phyloP scores from a whole-genome alignment of 176 grass and related monocot genomes.

The Juncus inflexus region DNA sequence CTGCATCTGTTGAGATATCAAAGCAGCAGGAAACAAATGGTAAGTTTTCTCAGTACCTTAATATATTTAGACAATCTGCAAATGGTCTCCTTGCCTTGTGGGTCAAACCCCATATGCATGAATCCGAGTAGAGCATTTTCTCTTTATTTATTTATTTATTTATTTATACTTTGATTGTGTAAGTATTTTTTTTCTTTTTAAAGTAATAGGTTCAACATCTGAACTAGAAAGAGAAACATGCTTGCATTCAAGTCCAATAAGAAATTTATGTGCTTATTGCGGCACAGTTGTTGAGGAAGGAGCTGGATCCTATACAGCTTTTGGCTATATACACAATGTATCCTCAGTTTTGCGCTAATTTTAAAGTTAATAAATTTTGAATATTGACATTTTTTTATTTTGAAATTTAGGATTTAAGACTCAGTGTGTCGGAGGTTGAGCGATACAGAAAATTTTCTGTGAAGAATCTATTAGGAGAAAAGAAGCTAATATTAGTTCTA shows the following conservation, averaged over 20 bases:
- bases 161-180: too few relatives aligned
- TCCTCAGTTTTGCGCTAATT: too few relatives aligned
- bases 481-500: slow-evolving; percentile 72
- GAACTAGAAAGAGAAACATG: neutral
- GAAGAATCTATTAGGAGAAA: slow-evolving; percentile 67
- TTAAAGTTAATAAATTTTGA: too few relatives aligned
- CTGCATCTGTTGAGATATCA: too few relatives aligned
- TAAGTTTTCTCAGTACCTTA: too few relatives aligned
- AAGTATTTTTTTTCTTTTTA: neutral
- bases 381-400: neutral
- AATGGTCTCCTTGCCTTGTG: too few relatives aligned
- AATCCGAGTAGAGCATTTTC: too few relatives aligned
- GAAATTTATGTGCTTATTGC: slow-evolving; percentile 15
- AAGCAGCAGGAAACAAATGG: too few relatives aligned
- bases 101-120: too few relatives aligned
- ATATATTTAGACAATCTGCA: too few relatives aligned
- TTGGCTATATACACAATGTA: slow-evolving; percentile 95
- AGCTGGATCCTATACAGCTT: slow-evolving; percentile 58
- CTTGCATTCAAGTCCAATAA: slow-evolving; percentile 16
- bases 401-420: slow-evolving; percentile 59
- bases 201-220: neutral
- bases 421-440: slow-evolving; percentile 66
- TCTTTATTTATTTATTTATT: too few relatives aligned
- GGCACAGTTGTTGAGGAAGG: slow-evolving; percentile 34
- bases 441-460: slow-evolving; percentile 47